Conservation (phyloP, 2,329 filamentous ascomycete genomes). For the Juglanconis oblonga region DNA sequence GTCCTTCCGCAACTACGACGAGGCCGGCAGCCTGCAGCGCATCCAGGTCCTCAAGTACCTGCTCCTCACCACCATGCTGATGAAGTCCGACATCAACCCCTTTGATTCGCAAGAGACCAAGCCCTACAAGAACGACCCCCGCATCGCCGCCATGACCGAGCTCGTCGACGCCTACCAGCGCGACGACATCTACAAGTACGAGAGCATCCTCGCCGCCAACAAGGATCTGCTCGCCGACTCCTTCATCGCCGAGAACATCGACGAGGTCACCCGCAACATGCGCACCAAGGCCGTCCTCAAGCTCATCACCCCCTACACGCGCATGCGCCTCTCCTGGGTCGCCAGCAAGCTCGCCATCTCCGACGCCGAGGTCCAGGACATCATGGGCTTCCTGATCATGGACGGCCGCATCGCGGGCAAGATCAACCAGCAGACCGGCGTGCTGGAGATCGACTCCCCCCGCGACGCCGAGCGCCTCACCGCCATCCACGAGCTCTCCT, state of each 20-base stretch:
- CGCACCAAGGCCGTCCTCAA: constrained; percentile 93
- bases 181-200: constrained; percentile 90
- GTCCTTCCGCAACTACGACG: constrained; percentile 97
- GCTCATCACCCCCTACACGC: constrained; percentile 89
- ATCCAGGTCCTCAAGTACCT: constrained; percentile 98
- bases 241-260: constrained; percentile 98
- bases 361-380: constrained; percentile 85
- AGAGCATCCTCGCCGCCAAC: constrained; percentile 81
- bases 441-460: constrained; percentile 73
- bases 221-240: constrained; percentile 85
- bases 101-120: constrained; percentile 99
- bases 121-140: constrained; percentile 92
- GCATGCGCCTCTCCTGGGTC: constrained; percentile 85
- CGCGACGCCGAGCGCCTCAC: constrained; percentile 72
- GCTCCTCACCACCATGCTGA: constrained; percentile 94
- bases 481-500: constrained; percentile 71
- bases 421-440: constrained; percentile 85
- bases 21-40: constrained; percentile 90
- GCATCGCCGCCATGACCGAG: constrained; percentile 95
- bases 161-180: constrained; percentile 94
- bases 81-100: constrained; percentile 97
- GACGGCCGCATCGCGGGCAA: constrained; percentile 83
- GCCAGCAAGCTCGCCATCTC: constrained; percentile 84
- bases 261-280: constrained; percentile 98
- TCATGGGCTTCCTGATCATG: constrained; percentile 90